phyloP scores from a whole-genome alignment of 2,329 filamentous ascomycete genomes.

The Aspergillus pseudotamarii region DNA sequence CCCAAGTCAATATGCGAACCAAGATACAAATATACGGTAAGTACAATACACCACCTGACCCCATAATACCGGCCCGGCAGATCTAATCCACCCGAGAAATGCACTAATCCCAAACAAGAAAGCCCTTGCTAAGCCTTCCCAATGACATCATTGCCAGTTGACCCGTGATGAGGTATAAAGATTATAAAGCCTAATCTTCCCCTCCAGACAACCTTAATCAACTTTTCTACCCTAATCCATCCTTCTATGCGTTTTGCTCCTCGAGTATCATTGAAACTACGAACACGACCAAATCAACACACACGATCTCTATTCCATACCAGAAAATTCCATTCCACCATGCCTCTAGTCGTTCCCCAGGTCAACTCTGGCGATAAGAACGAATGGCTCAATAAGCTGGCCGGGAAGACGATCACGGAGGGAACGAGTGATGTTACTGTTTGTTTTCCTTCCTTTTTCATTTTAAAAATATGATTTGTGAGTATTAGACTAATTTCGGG shows the following conservation, averaged over 20 bases:
- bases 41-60: not conserved
- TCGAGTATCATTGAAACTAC: not conserved
- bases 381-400: constrained; percentile 49
- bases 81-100: not conserved
- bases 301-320: not conserved
- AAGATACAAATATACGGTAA: no score
- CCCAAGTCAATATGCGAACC: no score
- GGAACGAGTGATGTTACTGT: constrained; percentile 38
- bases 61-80: not conserved
- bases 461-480: no score
- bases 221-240: not conserved
- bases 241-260: not conserved
- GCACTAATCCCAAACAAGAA: not conserved
- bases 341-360: constrained; percentile 53
- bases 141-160: not conserved
- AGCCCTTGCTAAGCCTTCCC: not conserved
- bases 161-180: not conserved
- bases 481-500: not conserved
- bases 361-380: constrained; percentile 41
- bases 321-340: constrained; percentile 23
- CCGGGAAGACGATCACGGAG: constrained; percentile 50
- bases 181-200: not conserved
- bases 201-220: not conserved
- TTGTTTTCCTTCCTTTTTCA: constrained; percentile 5
- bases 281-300: not conserved